Base-by-base conservation (phyloP, 2,329 filamentous ascomycete species). In the Ascochyta rabiei region DNA sequence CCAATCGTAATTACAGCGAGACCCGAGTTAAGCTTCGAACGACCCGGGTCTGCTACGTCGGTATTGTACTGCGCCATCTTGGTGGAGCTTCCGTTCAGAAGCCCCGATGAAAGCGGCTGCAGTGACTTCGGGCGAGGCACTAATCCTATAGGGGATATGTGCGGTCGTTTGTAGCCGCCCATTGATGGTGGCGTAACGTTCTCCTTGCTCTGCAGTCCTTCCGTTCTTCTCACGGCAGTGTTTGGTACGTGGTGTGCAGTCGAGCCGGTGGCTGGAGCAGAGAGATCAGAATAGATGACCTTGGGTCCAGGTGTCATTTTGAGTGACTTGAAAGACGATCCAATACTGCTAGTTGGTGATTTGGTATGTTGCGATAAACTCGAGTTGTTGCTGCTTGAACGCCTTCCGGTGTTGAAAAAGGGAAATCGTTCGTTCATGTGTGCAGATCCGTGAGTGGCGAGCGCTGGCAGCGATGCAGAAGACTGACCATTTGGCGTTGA, bases 401-500 rank as follows among this genome's bases (percentile, higher is more conserved):
- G 59, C 23, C 73, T 69, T 16, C 67, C 68, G 2, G 69, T 74
- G 6, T 74, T 62, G n/a, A 80, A 67, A 38, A 71, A 72, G 0
- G 78, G 75, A 49, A 77, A 80, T 0, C 77, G 73, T 15, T 79
- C 78, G 33, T 80, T 79, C 77, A 80, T 80, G 30, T 69, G 68
- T 40, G 72, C 70, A 2, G 72, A 73, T 13, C 54, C 59, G 2
- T 62, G 66, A 4, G 56, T 69, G 9, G 64, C 63, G 23, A 50
- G 23, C 2, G 43, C 6, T 3, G 50, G 45, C 10, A 52, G 53
- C 16, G 64, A 47, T 9, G 40, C 21, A 42, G 62, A 55, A 16
- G 61, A 53, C 24, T 35, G 24, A 19, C 56, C 26, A 50, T 47
- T 57, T 0, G 41, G 35, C 4, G 43, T 53, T 13, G 62, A 57